A percentile compares a stretch with the other conserved stretches of the same genome.
Conservation (phyloP, 2,329 filamentous ascomycete genomes). For the Pseudocercospora musae region DNA sequence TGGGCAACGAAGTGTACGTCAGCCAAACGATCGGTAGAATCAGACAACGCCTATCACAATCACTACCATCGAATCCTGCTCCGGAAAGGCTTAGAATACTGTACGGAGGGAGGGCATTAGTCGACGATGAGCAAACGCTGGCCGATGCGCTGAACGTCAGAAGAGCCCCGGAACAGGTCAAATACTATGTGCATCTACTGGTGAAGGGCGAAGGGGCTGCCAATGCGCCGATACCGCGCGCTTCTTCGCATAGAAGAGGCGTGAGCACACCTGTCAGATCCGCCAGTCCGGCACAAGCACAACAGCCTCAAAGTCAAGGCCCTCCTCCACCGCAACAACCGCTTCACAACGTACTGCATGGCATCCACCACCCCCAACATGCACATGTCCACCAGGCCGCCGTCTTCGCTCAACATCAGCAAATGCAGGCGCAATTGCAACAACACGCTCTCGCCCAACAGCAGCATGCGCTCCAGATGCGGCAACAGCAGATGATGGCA, state of each 20-base stretch:
- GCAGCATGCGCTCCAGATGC: background rate
- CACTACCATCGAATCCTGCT: conserved; percentile 46
- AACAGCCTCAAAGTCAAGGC: background rate
- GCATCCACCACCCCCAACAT: conserved; percentile 1
- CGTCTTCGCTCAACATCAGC: conserved; percentile 9
- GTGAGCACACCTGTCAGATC: conserved; percentile 12
- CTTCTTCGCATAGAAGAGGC: conserved; percentile 7
- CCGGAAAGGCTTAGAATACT: conserved; percentile 55
- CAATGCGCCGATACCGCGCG: conserved; percentile 13
- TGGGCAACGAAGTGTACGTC: conserved; percentile 27
- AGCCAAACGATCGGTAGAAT: conserved; percentile 50
- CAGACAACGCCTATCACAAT: conserved; percentile 51
- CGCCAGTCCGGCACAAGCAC: conserved; percentile 13
- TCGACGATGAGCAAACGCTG: conserved; percentile 49
- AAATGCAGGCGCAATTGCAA: conserved; percentile 15
- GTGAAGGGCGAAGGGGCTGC: conserved; percentile 27
- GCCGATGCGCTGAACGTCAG: conserved; percentile 50
- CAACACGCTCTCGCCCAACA: background rate
- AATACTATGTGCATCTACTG: conserved; percentile 36
- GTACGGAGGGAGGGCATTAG: conserved; percentile 54
- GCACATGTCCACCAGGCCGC: conserved; percentile 6
- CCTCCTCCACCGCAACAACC: conserved; percentile 10
- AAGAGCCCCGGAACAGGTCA: conserved; percentile 43
- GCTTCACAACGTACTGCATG: background rate
- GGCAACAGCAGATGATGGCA: background rate